Conservation (phyloP, 2,329 filamentous ascomycete genomes). For the Diaporthe sp. region DNA sequence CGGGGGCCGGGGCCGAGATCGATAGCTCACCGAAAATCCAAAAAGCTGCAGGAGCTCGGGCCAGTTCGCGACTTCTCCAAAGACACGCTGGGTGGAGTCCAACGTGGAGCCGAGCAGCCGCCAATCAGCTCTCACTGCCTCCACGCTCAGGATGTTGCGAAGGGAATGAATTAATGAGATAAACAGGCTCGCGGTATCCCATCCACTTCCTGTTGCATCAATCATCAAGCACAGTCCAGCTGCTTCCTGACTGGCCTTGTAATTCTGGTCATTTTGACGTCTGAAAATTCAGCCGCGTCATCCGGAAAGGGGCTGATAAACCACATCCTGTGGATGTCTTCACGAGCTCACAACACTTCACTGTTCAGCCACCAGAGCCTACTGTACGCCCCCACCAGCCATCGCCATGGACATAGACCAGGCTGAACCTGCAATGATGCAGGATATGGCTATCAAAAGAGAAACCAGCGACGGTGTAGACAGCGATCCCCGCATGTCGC, state of each 20-base stretch:
- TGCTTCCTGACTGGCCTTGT: background rate
- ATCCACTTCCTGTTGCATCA: background rate
- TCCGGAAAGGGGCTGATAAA: background rate
- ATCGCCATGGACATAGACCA: conserved; percentile 30
- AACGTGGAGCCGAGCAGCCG: background rate
- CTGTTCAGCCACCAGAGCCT: conserved; percentile 17
- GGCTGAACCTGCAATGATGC: background rate
- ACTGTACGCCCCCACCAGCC: background rate
- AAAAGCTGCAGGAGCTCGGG: conserved; percentile 32
- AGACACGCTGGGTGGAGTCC: background rate
- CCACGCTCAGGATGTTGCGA: background rate
- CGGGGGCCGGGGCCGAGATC: conserved; percentile 2
- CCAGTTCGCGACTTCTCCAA: conserved; percentile 25
- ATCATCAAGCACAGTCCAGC: background rate
- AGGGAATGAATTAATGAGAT: conserved; percentile 14
- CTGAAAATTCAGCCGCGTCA: background rate
- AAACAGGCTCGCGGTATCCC: background rate
- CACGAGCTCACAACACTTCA: conserved; percentile 34
- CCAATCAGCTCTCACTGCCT: conserved; percentile 31
- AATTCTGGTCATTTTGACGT: background rate
- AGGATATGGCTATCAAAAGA: conserved; percentile 28
- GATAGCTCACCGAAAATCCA: conserved; percentile 2
- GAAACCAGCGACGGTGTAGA: conserved; percentile 32
- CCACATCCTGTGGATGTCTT: conserved; percentile 20
- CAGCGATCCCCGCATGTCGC: conserved; percentile 29